Evolutionary conservation across 495 filamentous ascomycete genomes (phyloP), one percentile per base, ranked within the genome.

Genomic region (Annulohypoxylon nitens): DNA sequence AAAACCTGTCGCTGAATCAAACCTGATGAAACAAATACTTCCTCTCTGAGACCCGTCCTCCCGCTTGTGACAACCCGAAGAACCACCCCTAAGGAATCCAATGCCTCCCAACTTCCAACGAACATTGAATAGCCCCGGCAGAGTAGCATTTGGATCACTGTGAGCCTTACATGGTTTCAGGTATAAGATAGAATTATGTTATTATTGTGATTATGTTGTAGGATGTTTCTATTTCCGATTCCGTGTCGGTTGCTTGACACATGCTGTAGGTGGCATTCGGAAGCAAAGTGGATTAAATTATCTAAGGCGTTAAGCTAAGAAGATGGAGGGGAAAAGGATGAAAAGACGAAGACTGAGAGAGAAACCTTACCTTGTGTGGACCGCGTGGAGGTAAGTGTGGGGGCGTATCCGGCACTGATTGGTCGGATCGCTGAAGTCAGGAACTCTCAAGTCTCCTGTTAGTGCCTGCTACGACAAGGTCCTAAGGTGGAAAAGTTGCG

Each of bases 1-100:
- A 59, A 68, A 61, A 39, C 10, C 23, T 64, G 64, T 48, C 41
- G 58, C 62, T 70, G 16, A 61, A 69, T 74, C 70, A 57, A 55
- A 69, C 61, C 54, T 59, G 71, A 74, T 74, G 71, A 74, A 70
- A 70, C 71, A 54, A 34, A 74, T 64, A 30, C 30, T 30, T 26
- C 62, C 36, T 41, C 62, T 64, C 48, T 66, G 48, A 67, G 58
- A 67, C 62, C 59, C 55, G 54, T 71, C 69, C 41, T 70, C 50
- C 57, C 16, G 54, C 57, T 61, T 64, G 62, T 65, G 61, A 64
- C 61, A 61, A 55, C 30, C 47, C 3, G 64, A 23, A 58, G 39
- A 20, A 4, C 12, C 23, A 58, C 54, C 33, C 25, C 25, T 26
- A 47, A 61, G 48, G 59, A 43, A 36, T 14, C 20, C 58, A 30